A percentile compares a stretch with the other conserved stretches of the same genome.
Evolutionary conservation across 129 eudicot genomes (phyloP).

Genomic region (carrot (Daucus carota)): DNA sequence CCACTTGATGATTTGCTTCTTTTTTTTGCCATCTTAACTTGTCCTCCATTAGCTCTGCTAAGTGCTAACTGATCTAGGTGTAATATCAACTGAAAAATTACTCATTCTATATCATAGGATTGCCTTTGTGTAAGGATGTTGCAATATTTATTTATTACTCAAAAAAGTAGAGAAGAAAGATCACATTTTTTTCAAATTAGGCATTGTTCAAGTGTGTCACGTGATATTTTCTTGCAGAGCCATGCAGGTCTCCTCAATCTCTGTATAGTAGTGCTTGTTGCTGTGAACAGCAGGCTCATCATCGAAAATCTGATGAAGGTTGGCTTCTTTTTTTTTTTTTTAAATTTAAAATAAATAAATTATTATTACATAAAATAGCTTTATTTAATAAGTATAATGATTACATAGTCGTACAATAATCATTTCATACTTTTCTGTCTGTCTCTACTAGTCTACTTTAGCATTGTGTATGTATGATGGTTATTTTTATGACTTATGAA

Average conservation of each 20-base stretch:
- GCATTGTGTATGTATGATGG: background rate
- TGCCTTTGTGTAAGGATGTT: background rate
- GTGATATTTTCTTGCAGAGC: slow-evolving; percentile 34
- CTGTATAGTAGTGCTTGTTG: slow-evolving; percentile 58
- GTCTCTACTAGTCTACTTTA: background rate
- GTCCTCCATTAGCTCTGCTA: background rate
- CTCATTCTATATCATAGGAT: background rate
- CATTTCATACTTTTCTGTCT: background rate
- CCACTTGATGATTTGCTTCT: too few relatives aligned
- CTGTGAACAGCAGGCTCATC: slow-evolving; percentile 61
- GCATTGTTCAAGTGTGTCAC: background rate
- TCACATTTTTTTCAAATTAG: background rate
- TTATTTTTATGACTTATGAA: background rate
- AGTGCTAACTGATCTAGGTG: too few relatives aligned
- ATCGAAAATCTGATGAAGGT: slow-evolving; percentile 67
- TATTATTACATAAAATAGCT: too few relatives aligned
- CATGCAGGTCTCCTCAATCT: slow-evolving; percentile 68
- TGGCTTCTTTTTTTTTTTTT: background rate
- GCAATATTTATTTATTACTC: background rate
- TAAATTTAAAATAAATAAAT: too few relatives aligned
- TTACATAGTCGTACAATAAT: background rate
- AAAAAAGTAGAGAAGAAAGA: background rate
- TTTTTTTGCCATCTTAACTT: too few relatives aligned
- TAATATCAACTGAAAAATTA: background rate
- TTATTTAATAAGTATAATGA: background rate